These are phyloP conservation scores for Petunia hybrid DNA, from an alignment of 305 asterid genomes.

Conservation along the genomic window DNA sequence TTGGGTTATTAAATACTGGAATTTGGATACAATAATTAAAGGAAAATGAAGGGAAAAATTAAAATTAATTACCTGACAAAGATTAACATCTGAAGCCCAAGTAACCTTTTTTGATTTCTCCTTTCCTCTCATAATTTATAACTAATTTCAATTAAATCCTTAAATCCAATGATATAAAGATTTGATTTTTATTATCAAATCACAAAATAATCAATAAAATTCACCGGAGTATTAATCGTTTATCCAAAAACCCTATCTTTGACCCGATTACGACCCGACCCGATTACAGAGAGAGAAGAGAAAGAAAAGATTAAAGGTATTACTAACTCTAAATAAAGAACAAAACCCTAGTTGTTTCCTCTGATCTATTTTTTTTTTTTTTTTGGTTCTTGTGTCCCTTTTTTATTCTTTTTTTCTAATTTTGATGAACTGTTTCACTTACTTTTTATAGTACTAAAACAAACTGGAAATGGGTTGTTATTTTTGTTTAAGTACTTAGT, in stretches of 20 bases:
- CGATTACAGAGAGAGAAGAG: conserved; percentile 23
- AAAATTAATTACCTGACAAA: conserved; percentile 75
- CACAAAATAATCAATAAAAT: background rate
- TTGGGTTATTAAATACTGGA: conserved; percentile 1
- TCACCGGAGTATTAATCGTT: conserved; percentile 20
- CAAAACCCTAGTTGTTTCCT: no score
- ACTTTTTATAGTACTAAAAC: no score
- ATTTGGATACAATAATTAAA: conserved; percentile 15
- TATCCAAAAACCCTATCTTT: conserved; percentile 39
- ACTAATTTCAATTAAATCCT: conserved; percentile 26
- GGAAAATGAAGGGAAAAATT: conserved; percentile 23
- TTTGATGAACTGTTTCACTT: no score
- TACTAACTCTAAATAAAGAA: no score
- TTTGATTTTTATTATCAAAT: conserved; percentile 28
- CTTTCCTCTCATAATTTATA: conserved; percentile 69
- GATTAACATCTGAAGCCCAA: conserved; percentile 91
- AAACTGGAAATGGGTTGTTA: no score
- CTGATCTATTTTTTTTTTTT: no score
- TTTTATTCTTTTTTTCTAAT: no score
- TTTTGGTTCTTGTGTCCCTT: no score
- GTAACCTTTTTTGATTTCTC: conserved; percentile 86
- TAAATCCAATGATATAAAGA: conserved; percentile 16
- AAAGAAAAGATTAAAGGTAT: conserved; percentile 37
- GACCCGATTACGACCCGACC: conserved; percentile 34
- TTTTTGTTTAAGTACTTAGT: no score